Evolutionary conservation across 768 basidiomycete genomes (phyloP).

Genomic region (Mrakia gelida): DNA sequence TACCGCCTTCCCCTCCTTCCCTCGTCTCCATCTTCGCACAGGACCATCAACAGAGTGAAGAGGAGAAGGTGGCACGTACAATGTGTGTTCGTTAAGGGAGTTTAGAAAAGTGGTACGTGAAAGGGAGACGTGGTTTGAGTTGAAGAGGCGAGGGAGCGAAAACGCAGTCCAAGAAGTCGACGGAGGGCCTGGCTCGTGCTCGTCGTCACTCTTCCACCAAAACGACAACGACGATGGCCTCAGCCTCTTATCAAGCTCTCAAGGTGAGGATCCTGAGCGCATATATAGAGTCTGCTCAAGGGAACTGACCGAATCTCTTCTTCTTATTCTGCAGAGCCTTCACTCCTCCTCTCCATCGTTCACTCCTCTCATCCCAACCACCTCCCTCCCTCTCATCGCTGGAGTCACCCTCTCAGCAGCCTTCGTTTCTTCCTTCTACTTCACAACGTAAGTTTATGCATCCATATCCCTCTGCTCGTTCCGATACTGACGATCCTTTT

Average conservation of each 20-base stretch:
- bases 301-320: not conserved
- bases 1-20: too few species aligned
- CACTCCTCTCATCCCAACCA: conserved; percentile 62
- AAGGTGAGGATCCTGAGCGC: conserved; percentile 29
- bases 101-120: too few species aligned
- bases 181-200: too few species aligned
- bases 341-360: conserved; percentile 50
- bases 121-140: not conserved
- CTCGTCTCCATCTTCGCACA: too few species aligned
- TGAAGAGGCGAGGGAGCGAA: too few species aligned
- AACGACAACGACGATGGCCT: too few species aligned
- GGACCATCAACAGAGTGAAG: too few species aligned
- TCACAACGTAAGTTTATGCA: conserved; percentile 56
- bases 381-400: conserved; percentile 67
- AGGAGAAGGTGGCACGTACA: too few species aligned
- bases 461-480: not conserved
- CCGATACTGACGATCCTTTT: not conserved
- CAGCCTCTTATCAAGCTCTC: conserved; percentile 32
- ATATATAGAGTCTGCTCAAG: too few species aligned
- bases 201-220: too few species aligned
- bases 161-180: too few species aligned
- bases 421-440: conserved; percentile 84
- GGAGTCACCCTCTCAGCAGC: conserved; percentile 67
- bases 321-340: not conserved
- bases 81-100: too few species aligned